A percentile compares a stretch with the other conserved stretches of the same genome.
Evolutionary conservation across 106 monocot genomes (phyloP).

Genomic region (Chionographis japonica): DNA sequence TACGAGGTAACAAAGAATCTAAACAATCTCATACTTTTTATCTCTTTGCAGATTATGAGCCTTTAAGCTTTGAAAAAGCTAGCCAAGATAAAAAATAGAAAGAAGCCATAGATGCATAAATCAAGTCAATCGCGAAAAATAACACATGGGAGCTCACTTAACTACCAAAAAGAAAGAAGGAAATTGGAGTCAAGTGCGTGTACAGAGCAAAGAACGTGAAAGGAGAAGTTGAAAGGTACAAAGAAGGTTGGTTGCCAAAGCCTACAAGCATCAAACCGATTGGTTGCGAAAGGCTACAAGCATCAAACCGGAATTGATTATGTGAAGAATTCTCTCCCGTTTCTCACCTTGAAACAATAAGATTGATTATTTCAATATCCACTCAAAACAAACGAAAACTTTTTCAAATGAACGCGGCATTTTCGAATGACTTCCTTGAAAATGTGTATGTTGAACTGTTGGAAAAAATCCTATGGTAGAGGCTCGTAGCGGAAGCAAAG

Average conservation of each 20-base stretch:
- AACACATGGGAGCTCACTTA: neutral
- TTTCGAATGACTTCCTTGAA: neutral
- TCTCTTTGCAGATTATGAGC: too few relatives aligned
- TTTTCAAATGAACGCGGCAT: neutral
- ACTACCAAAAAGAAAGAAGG: neutral
- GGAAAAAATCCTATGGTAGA: too few relatives aligned
- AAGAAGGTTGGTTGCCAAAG: neutral
- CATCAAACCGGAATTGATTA: neutral
- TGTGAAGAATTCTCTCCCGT: neutral
- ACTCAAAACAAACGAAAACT: conserved; percentile 2
- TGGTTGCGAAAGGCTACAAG: neutral
- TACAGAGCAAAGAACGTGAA: neutral
- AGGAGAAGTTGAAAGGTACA: neutral
- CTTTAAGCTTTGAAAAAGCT: too few relatives aligned
- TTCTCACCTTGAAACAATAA: neutral
- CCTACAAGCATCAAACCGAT: neutral
- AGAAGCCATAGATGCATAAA: too few relatives aligned
- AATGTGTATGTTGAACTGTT: neutral
- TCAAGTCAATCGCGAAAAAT: neutral
- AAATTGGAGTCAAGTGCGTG: neutral
- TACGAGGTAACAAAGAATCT: neutral
- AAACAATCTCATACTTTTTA: too few relatives aligned
- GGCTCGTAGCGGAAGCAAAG: too few relatives aligned
- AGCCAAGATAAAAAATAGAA: too few relatives aligned
- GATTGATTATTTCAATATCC: neutral